Conservation (phyloP, 2,329 filamentous ascomycete species). For the Fusarium sp. region DNA sequence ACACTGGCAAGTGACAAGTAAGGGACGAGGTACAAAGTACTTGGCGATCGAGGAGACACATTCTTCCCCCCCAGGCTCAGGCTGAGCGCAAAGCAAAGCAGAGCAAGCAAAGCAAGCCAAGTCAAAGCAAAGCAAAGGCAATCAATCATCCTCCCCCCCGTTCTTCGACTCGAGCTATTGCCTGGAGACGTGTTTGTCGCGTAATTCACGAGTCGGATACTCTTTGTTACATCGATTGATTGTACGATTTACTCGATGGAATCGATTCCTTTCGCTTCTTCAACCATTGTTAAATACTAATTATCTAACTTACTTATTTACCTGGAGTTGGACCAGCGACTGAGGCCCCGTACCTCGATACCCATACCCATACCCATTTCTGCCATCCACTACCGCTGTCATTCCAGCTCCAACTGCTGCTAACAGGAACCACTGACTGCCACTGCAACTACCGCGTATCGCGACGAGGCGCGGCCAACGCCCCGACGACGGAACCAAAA, state of each 20-base stretch:
- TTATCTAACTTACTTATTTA: constrained; percentile 48
- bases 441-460: constrained; percentile 56
- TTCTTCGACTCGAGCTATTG: constrained; percentile 46
- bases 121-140: constrained; percentile 22
- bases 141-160: constrained; percentile 43
- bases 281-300: constrained; percentile 2
- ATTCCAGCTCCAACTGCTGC: constrained; percentile 41
- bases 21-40: constrained; percentile 31
- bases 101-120: constrained; percentile 32
- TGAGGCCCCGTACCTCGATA: constrained; percentile 30
- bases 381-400: constrained; percentile 51
- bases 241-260: constrained; percentile 52
- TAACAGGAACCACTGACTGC: constrained; percentile 46
- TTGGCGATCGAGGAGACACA: constrained; percentile 56
- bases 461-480: constrained; percentile 55
- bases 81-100: constrained; percentile 37
- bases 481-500: constrained; percentile 40
- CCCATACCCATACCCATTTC: constrained; percentile 35
- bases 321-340: constrained; percentile 57
- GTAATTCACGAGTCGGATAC: constrained; percentile 42
- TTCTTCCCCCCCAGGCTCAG: constrained; percentile 51
- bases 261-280: constrained; percentile 50
- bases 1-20: constrained; percentile 45
- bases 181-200: constrained; percentile 40
- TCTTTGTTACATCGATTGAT: constrained; percentile 46